Evolutionary conservation across 2,329 filamentous ascomycete genomes (phyloP).

Genomic region (Paecilomyces formosus): DNA sequence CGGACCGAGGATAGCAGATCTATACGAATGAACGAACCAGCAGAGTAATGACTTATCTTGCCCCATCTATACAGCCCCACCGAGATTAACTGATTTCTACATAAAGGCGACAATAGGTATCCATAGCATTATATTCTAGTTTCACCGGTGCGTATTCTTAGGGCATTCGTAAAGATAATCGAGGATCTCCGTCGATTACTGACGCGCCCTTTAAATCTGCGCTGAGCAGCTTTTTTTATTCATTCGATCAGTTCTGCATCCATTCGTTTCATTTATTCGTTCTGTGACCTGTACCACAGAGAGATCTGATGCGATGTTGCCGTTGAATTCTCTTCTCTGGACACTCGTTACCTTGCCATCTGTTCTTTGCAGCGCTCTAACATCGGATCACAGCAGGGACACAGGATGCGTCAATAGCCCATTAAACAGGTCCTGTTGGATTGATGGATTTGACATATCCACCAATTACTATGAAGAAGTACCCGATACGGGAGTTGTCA

Average conservation of each 20-base stretch:
- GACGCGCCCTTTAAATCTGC: not conserved
- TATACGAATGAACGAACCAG: too few relatives aligned
- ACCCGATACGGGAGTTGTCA: constrained; percentile 25
- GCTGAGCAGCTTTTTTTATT: not conserved
- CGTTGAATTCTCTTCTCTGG: not conserved
- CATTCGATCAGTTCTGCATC: not conserved
- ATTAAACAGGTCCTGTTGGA: not conserved
- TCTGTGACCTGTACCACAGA: not conserved
- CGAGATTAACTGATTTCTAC: too few relatives aligned
- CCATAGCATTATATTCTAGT: too few relatives aligned
- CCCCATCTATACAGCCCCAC: too few relatives aligned
- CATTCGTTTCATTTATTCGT: not conserved
- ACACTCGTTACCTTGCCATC: not conserved
- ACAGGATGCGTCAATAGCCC: not conserved
- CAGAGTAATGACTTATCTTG: too few relatives aligned
- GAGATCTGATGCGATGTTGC: not conserved
- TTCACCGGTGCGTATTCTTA: too few relatives aligned
- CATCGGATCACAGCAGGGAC: not conserved
- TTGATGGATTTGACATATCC: not conserved
- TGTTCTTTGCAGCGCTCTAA: not conserved
- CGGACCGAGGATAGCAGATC: too few relatives aligned
- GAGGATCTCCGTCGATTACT: too few relatives aligned
- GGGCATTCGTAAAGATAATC: too few relatives aligned
- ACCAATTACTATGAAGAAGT: constrained; percentile 2
- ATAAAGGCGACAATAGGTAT: too few relatives aligned